Conservation (phyloP, 148 eudicot species). For the Persicaria maculosa region DNA sequence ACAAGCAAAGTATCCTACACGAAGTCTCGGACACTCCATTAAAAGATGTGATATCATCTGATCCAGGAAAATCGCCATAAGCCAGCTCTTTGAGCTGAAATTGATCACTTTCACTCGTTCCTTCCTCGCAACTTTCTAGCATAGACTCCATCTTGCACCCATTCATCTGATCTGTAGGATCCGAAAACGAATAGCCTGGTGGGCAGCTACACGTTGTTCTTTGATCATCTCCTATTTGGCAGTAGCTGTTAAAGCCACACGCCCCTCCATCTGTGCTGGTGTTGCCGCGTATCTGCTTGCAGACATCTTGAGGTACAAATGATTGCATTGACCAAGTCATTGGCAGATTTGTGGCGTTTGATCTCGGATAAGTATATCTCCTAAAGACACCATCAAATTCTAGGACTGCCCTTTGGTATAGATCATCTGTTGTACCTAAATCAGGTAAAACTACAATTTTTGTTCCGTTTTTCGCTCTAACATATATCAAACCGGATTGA, state of each 20-base stretch:
- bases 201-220: slow-evolving; percentile 51
- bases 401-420: slow-evolving; percentile 25
- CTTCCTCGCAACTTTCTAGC: slow-evolving; percentile 16
- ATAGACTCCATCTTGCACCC: slow-evolving; percentile 32
- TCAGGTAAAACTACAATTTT: neutral
- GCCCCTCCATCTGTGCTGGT: slow-evolving; percentile 24
- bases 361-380: slow-evolving; percentile 18
- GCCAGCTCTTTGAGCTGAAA: slow-evolving; percentile 16
- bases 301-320: slow-evolving; percentile 37
- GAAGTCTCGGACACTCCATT: neutral
- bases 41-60: slow-evolving; percentile 11
- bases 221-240: slow-evolving; percentile 21
- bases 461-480: neutral
- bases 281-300: neutral
- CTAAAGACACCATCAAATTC: slow-evolving; percentile 30
- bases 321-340: slow-evolving; percentile 21
- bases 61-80: slow-evolving; percentile 24
- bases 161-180: slow-evolving; percentile 34
- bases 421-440: neutral
- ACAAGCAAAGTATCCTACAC: slow-evolving; percentile 28
- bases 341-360: neutral
- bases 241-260: slow-evolving; percentile 56
- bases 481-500: slow-evolving; percentile 10
- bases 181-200: slow-evolving; percentile 22
- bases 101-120: neutral